These are phyloP conservation scores for Boletus barrowsii DNA, from an alignment of 768 basidiomycete genomes.

Conservation along the genomic window DNA sequence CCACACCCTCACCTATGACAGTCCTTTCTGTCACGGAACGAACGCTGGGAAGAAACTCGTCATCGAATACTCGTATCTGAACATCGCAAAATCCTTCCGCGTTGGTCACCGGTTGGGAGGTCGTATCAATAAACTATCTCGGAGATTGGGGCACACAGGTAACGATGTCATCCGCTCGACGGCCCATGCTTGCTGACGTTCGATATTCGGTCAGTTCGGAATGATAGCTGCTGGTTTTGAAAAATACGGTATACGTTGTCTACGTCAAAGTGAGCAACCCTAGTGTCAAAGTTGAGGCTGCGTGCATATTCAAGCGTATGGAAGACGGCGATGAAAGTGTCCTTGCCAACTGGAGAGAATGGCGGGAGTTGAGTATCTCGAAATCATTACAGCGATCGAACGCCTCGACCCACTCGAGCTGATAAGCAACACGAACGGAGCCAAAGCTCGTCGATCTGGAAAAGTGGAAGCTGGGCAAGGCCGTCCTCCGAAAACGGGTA, in stretches of 20 bases:
- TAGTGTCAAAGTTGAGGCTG: constrained; percentile 70
- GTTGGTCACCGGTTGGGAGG: constrained; percentile 97
- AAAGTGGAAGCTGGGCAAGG: constrained; percentile 86
- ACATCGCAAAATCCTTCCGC: constrained; percentile 98
- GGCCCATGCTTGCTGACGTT: background rate
- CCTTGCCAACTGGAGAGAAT: constrained; percentile 86
- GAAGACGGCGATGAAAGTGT: constrained; percentile 84
- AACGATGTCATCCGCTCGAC: background rate
- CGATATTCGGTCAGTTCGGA: constrained; percentile 57
- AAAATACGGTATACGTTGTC: constrained; percentile 91
- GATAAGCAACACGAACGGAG: constrained; percentile 75
- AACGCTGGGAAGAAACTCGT: constrained; percentile 82
- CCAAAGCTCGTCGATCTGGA: constrained; percentile 85
- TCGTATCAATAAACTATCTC: constrained; percentile 88
- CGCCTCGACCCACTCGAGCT: constrained; percentile 69
- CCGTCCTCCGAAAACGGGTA: constrained; percentile 86
- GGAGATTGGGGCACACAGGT: constrained; percentile 99
- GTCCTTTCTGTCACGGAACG: constrained; percentile 74
- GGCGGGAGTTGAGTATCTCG: too few species aligned
- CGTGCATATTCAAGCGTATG: constrained; percentile 88
- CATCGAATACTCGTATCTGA: constrained; percentile 93
- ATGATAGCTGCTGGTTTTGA: constrained; percentile 80
- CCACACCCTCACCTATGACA: constrained; percentile 64
- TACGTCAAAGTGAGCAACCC: constrained; percentile 93
- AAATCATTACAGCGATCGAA: constrained; percentile 60